phyloP scores from a whole-genome alignment of 2,329 filamentous ascomycete genomes.

The Colletotrichum simmondsii region DNA sequence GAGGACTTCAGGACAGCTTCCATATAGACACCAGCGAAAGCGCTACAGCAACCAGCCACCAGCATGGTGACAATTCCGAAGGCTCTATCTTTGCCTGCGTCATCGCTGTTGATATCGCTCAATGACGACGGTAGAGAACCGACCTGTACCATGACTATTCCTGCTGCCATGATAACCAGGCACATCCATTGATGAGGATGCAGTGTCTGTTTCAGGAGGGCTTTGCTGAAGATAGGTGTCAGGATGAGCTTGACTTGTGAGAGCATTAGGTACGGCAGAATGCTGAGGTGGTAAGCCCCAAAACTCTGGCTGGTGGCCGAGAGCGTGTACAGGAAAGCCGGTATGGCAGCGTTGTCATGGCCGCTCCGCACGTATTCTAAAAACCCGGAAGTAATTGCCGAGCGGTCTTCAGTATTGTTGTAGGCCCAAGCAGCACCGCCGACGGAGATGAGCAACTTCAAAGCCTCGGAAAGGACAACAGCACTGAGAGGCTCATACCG shows the following conservation, averaged over 20 bases:
- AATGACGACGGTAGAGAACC: background rate
- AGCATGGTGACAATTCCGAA: background rate
- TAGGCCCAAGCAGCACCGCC: background rate
- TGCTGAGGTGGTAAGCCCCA: background rate
- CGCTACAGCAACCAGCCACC: background rate
- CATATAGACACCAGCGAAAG: background rate
- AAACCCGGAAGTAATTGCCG: background rate
- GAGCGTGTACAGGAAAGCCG: constrained; percentile 2
- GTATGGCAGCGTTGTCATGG: background rate
- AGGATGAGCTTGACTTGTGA: constrained; percentile 16
- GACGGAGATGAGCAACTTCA: background rate
- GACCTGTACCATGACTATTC: background rate
- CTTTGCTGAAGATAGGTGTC: background rate
- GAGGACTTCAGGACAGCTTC: background rate
- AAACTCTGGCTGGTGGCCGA: background rate
- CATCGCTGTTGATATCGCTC: too few relatives aligned
- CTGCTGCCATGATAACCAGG: background rate
- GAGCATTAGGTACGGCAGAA: background rate
- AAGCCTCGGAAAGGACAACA: background rate
- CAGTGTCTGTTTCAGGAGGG: background rate
- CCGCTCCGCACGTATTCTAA: background rate
- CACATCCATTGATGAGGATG: background rate
- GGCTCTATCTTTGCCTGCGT: background rate
- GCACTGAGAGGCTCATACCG: background rate
- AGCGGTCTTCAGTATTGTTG: background rate